Evolutionary conservation across 164 flowering plant genomes (phyloP).

Genomic region (Brasenia schreberi): DNA sequence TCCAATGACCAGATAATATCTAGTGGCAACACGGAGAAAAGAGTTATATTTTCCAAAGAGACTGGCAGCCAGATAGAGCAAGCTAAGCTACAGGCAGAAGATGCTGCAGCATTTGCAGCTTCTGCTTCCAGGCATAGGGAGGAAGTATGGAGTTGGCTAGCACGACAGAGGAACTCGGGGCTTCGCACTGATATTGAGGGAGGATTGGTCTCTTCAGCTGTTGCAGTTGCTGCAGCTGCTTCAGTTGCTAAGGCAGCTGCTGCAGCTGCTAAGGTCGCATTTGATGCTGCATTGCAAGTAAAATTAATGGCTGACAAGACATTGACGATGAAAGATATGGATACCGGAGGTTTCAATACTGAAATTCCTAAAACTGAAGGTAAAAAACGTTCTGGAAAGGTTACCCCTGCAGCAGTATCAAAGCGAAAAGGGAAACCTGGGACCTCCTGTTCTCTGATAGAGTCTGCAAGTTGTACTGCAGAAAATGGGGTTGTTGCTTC

Average conservation of each 20-base stretch:
- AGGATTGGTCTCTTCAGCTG: conserved; percentile 69
- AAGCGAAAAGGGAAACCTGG: conserved; percentile 28
- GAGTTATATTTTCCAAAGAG: conserved; percentile 33
- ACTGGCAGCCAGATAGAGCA: conserved; percentile 41
- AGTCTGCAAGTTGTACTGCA: conserved; percentile 75
- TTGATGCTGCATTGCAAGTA: conserved; percentile 87
- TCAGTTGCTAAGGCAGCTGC: conserved; percentile 98
- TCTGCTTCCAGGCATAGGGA: conserved; percentile 57
- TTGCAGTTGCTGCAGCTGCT: conserved; percentile 79
- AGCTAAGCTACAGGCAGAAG: conserved; percentile 71
- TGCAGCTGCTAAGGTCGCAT: conserved; percentile 92
- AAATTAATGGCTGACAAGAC: conserved; percentile 81
- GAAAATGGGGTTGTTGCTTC: conserved; percentile 79
- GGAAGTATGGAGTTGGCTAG: conserved; percentile 57
- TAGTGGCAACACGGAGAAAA: conserved; percentile 19
- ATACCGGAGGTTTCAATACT: conserved; percentile 3
- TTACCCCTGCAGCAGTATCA: conserved; percentile 49
- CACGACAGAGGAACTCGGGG: conserved; percentile 45
- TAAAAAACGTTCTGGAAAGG: conserved; percentile 23
- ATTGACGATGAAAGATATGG: conserved; percentile 16
- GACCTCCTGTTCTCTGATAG: conserved; percentile 39
- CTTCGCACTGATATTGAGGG: conserved; percentile 44
- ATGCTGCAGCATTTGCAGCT: conserved; percentile 61
- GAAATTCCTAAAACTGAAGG: conserved; percentile 16
- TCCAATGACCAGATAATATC: conserved; percentile 14